Percentiles rank a stretch among this genome's conserved stretches.
Conservation (phyloP, 768 basidiomycete genomes). For the Xerocomellus amylosporus region DNA sequence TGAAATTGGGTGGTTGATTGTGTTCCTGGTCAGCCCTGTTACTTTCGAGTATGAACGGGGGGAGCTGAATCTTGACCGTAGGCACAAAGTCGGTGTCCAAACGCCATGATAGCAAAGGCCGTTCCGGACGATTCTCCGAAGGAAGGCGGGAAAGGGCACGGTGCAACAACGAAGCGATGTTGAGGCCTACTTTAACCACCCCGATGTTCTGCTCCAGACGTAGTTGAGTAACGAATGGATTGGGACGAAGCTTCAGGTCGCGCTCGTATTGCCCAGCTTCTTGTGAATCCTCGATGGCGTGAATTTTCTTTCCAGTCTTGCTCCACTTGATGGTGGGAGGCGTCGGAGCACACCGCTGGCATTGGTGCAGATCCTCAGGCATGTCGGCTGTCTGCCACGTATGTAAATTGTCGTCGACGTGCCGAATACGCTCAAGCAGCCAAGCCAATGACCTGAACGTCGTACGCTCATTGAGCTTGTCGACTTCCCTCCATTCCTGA, state of each 20-base stretch:
- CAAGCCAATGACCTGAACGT: slow-evolving; percentile 83
- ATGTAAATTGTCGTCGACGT: slow-evolving; percentile 61
- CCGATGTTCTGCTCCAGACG: slow-evolving; percentile 63
- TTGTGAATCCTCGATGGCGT: slow-evolving; percentile 77
- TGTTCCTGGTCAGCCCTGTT: slow-evolving; percentile 74
- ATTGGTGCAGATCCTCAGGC: slow-evolving; percentile 48
- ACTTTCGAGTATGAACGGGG: slow-evolving; percentile 68
- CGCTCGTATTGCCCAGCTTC: slow-evolving; percentile 91
- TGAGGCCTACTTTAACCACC: slow-evolving; percentile 79
- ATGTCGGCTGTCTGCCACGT: slow-evolving; percentile 63
- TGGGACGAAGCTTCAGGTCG: slow-evolving; percentile 80
- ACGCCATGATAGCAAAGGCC: slow-evolving; percentile 67
- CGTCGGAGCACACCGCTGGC: slow-evolving; percentile 79
- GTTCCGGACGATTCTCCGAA: slow-evolving; percentile 42
- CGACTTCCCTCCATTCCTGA: slow-evolving; percentile 73
- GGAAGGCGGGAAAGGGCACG: slow-evolving; percentile 83
- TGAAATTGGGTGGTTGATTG: slow-evolving; percentile 75
- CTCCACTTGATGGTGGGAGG: slow-evolving; percentile 77
- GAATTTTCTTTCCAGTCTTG: slow-evolving; percentile 52
- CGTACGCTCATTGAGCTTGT: slow-evolving; percentile 80
- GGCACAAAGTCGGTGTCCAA: slow-evolving; percentile 77
- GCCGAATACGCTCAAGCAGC: slow-evolving; percentile 80
- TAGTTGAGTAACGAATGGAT: slow-evolving; percentile 83
- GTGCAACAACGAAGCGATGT: slow-evolving; percentile 83
- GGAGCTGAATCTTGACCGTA: slow-evolving; percentile 51